Conservation (phyloP, 768 basidiomycete genomes). For the Leccinum sublutescens region DNA sequence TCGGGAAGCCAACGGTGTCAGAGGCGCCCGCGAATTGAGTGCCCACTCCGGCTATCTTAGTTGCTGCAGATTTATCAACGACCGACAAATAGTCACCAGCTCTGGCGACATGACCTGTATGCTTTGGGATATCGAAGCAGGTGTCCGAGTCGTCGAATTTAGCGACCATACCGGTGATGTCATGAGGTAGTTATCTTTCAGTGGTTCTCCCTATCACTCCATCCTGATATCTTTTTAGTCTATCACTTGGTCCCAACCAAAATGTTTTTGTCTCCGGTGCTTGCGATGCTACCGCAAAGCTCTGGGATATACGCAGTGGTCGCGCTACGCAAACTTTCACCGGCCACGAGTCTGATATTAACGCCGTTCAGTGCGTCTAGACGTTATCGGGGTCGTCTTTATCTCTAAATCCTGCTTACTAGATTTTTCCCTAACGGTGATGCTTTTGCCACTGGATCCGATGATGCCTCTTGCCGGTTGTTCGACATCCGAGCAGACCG, state of each 20-base stretch:
- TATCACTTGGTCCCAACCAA: conserved; percentile 92
- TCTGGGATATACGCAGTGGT: conserved; percentile 98
- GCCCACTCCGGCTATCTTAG: conserved; percentile 98
- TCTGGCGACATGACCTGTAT: conserved; percentile 99
- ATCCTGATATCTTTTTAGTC: conserved; percentile 43
- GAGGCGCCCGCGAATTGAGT: conserved; percentile 92
- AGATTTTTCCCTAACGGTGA: conserved; percentile 99
- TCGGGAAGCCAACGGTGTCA: conserved; percentile 68
- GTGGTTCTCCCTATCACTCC: conserved; percentile 9
- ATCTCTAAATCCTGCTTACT: conserved; percentile 11
- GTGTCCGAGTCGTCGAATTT: conserved; percentile 96
- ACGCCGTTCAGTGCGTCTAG: conserved; percentile 88
- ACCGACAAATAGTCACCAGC: conserved; percentile 96
- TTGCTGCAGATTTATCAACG: conserved; percentile 98
- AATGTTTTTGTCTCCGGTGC: conserved; percentile 98
- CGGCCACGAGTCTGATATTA: conserved; percentile 98
- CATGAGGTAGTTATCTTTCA: conserved; percentile 74
- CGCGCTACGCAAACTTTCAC: conserved; percentile 98
- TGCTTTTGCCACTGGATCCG: conserved; percentile 97
- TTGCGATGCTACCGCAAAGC: conserved; percentile 96
- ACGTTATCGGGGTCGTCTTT: not conserved
- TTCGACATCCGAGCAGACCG: conserved; percentile 98
- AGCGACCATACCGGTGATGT: conserved; percentile 99
- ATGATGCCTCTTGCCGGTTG: conserved; percentile 96
- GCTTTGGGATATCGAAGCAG: conserved; percentile 99